Conservation (phyloP, 306 rosid genomes). For the Medicago arabica region DNA sequence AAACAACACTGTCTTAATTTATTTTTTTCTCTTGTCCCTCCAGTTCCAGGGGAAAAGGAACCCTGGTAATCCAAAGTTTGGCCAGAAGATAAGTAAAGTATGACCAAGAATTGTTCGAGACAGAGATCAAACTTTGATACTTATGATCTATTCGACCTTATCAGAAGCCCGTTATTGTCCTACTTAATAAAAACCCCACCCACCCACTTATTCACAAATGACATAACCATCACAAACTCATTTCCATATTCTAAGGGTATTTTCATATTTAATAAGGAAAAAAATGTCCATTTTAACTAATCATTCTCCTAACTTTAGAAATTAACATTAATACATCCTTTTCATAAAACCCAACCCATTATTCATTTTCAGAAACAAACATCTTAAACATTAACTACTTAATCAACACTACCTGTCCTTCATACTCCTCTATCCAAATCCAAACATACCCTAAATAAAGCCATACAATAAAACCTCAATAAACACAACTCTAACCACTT, state of each 20-base stretch:
- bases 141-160: neutral
- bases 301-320: neutral
- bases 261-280: neutral
- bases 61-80: neutral
- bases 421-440: slow-evolving; percentile 18
- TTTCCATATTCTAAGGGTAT: slow-evolving; percentile 11
- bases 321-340: neutral
- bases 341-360: slow-evolving; percentile 8
- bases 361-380: slow-evolving; percentile 10
- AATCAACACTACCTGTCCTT: neutral
- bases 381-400: neutral
- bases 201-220: neutral
- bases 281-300: neutral
- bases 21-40: neutral
- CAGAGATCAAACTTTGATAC: neutral
- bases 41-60: neutral
- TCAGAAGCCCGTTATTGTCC: neutral
- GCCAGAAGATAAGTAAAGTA: neutral
- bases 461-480: no score
- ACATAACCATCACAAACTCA: neutral
- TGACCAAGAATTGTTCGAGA: neutral
- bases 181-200: neutral
- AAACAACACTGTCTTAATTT: neutral
- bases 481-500: neutral
- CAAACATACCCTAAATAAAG: slow-evolving; percentile 32